phyloP scores from a whole-genome alignment of 2,329 filamentous ascomycete species.

The Ceratocystis destructans region DNA sequence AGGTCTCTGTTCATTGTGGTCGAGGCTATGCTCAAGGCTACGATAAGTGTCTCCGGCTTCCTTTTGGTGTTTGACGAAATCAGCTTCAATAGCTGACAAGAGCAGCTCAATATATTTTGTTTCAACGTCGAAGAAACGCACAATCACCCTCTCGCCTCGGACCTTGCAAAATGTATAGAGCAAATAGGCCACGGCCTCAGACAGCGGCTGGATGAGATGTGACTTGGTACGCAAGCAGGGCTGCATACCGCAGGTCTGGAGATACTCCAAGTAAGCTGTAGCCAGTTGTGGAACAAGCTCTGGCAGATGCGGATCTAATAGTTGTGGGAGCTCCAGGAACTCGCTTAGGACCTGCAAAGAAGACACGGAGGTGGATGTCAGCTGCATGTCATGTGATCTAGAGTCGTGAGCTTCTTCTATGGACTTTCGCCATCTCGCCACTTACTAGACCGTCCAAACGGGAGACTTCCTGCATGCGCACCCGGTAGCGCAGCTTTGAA shows the following conservation, averaged over 20 bases:
- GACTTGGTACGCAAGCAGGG: slow-evolving; percentile 25
- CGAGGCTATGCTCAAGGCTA: slow-evolving; percentile 19
- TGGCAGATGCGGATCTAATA: slow-evolving; percentile 73
- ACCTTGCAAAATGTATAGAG: slow-evolving; percentile 92
- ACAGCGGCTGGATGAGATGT: slow-evolving; percentile 40
- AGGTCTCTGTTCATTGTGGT: slow-evolving; percentile 19
- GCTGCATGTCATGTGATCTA: slow-evolving; percentile 21
- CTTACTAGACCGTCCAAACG: slow-evolving; percentile 36
- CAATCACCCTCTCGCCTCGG: slow-evolving; percentile 81
- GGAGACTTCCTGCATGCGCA: slow-evolving; percentile 37
- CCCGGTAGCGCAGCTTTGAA: slow-evolving; percentile 33
- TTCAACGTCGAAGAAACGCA: slow-evolving; percentile 83
- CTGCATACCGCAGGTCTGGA: slow-evolving; percentile 35
- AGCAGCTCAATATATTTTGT: slow-evolving; percentile 71
- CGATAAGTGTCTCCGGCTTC: not conserved
- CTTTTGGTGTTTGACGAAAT: slow-evolving; percentile 26
- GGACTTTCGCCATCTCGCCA: not conserved
- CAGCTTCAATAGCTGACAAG: slow-evolving; percentile 56
- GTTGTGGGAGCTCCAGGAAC: slow-evolving; percentile 90
- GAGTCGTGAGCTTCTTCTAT: slow-evolving; percentile 15
- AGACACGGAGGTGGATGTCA: not conserved
- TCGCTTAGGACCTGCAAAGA: slow-evolving; percentile 53
- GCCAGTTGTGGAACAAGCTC: slow-evolving; percentile 61
- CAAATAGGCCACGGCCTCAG: slow-evolving; percentile 60
- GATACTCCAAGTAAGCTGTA: slow-evolving; percentile 57